These are phyloP conservation scores for Barnettozyma botsteinii DNA, from an alignment of 805 yeast species.

Conservation along the genomic window DNA sequence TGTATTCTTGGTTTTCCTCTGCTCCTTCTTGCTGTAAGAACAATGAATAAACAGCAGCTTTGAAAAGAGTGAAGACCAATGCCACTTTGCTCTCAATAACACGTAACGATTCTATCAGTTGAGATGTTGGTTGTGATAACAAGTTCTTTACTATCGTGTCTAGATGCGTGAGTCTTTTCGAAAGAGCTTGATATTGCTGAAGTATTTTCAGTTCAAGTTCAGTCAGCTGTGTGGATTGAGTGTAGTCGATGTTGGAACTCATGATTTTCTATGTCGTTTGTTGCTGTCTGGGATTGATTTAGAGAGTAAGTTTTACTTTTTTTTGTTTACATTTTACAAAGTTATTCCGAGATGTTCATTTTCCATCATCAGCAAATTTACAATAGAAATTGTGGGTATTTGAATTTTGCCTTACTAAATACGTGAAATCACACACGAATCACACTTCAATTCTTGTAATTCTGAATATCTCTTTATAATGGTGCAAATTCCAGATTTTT, in stretches of 20 bases:
- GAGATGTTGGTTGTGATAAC: slow-evolving; percentile 23
- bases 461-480: too few relatives aligned
- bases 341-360: too few relatives aligned
- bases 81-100: slow-evolving; percentile 59
- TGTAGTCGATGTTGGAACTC: slow-evolving; percentile 14
- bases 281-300: too few relatives aligned
- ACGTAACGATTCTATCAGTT: slow-evolving; percentile 45
- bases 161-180: slow-evolving; percentile 28
- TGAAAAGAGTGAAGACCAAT: slow-evolving; percentile 58
- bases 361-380: too few relatives aligned
- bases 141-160: slow-evolving; percentile 19
- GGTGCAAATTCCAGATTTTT: too few relatives aligned
- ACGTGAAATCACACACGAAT: too few relatives aligned
- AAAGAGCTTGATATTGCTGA: slow-evolving; percentile 34
- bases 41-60: slow-evolving; percentile 65
- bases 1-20: slow-evolving; percentile 12
- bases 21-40: slow-evolving; percentile 43
- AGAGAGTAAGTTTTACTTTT: too few relatives aligned
- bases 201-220: slow-evolving; percentile 32
- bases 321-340: too few relatives aligned
- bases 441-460: too few relatives aligned
- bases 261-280: background rate
- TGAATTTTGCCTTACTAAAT: too few relatives aligned
- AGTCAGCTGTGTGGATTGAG: slow-evolving; percentile 26
- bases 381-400: too few relatives aligned